A percentile compares a stretch with the other conserved stretches of the same genome.
These are phyloP conservation scores for Vanrija humicola DNA, from an alignment of 1,284 basidiomycete species.

Conservation along the genomic window DNA sequence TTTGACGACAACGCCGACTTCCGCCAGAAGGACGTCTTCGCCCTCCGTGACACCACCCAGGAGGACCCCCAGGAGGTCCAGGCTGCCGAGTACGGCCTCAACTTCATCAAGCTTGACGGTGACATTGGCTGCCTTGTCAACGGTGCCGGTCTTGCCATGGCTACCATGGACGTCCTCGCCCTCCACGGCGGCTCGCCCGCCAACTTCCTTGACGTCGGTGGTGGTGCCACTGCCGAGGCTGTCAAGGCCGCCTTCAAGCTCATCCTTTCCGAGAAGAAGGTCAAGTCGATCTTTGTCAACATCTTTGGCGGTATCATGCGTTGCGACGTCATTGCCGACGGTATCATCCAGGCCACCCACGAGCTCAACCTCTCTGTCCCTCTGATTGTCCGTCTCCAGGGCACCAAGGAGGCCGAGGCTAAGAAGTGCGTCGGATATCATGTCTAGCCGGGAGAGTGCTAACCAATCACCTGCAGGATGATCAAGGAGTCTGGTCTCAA, in stretches of 20 bases:
- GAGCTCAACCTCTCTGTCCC: conserved; percentile 84
- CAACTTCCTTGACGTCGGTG: conserved; percentile 95
- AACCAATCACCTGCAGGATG: conserved; percentile 57
- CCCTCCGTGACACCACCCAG: conserved; percentile 85
- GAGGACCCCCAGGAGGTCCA: conserved; percentile 97
- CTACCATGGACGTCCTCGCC: conserved; percentile 98
- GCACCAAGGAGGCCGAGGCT: conserved; percentile 92
- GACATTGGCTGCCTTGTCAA: conserved; percentile 98
- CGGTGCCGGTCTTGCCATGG: conserved; percentile 98
- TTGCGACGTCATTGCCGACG: conserved; percentile 92
- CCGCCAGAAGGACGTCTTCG: conserved; percentile 88
- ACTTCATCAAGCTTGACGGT: conserved; percentile 99
- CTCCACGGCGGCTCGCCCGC: conserved; percentile 94
- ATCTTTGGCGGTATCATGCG: conserved; percentile 92
- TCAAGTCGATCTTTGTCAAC: conserved; percentile 99
- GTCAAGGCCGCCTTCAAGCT: conserved; percentile 99
- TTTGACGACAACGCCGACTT: conserved; percentile 99
- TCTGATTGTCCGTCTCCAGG: conserved; percentile 89
- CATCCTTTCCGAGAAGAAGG: conserved; percentile 80
- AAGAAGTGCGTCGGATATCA: conserved; percentile 58
- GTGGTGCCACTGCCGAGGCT: conserved; percentile 94
- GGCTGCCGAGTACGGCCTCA: conserved; percentile 77
- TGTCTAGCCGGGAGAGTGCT: conserved; percentile 1
- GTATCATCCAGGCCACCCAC: conserved; percentile 96
- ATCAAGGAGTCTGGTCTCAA: conserved; percentile 87